Conservation (phyloP, 2,329 filamentous ascomycete species). For the Arachnopeziza araneosa region DNA sequence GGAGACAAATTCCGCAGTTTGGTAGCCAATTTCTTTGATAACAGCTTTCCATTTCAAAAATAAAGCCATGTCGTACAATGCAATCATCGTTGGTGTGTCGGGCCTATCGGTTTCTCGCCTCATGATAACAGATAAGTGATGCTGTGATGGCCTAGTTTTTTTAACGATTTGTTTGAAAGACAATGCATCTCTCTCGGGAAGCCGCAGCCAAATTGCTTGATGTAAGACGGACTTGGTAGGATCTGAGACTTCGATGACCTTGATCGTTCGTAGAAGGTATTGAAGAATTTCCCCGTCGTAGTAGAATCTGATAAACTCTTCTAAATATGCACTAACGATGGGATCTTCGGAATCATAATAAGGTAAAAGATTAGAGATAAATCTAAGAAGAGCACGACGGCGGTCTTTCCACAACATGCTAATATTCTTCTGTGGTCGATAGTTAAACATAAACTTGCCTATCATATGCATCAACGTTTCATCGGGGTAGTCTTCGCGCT, state of each 20-base stretch:
- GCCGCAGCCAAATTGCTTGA: no score
- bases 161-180: background rate
- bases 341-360: no score
- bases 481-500: conserved; percentile 1
- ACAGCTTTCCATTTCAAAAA: background rate
- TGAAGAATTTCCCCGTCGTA: no score
- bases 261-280: no score
- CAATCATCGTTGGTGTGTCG: background rate
- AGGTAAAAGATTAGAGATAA: no score
- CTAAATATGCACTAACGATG: no score
- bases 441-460: background rate
- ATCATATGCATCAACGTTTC: background rate
- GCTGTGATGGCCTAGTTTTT: background rate
- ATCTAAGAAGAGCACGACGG: background rate
- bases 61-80: background rate
- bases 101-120: background rate
- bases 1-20: background rate
- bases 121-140: no score
- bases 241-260: no score
- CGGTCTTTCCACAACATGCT: background rate
- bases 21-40: background rate
- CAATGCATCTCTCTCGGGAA: no score
- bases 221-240: no score
- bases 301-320: no score
- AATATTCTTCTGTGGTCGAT: conserved; percentile 4